Base-by-base conservation (phyloP, 805 yeast genomes). In the Groenewaldozyma tartarivorans region DNA sequence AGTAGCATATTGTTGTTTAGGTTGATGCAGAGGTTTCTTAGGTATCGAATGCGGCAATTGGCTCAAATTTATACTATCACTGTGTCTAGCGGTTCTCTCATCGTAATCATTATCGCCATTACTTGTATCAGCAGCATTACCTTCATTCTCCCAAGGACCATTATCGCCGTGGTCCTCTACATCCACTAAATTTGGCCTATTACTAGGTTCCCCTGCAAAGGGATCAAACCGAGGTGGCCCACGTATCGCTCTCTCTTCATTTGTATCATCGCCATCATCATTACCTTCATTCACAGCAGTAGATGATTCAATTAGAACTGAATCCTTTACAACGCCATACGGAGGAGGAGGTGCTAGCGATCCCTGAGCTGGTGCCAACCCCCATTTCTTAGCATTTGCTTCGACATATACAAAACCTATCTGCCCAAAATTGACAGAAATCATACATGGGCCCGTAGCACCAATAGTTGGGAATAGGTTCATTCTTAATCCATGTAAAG, bases 341-440 rank as follows among this genome's bases (percentile, higher is more conserved):
- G 92, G 80, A 1, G 98, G 98, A 2, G 97, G 95, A 4, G 97
- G 94, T 3, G 94, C 81, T 44, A 87, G 81, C 37, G 71, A 74
- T 1, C 97, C 98, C 49, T 80, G 83, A 31, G 81, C 69, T 2
- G 92, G 90, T n/a, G 94, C 95, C 53, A 81, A 80, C 4, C 95
- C 95, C 96, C 96, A 87, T 57, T 83, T 86, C 57, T 87, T 87
- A 30, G 88, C 95, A 56, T 87, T 86, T 1, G 85, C 96, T 56
- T 88, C 96, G 37, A 88, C 84, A 55, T 74, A 86, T 2, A 88
- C 96, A 62, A 75, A 87, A 2, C 96, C 96, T 43, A 77, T 69
- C 51, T 84, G 90, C 16, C 98, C 98, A 42, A 92, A 62, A 54
- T 86, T 92, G 7, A 83, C 94, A 59, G 83, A 88, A n/a, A 92